These are phyloP conservation scores for Colletotrichum godetiae DNA, from an alignment of 2,329 filamentous ascomycete species.

Conservation along the genomic window DNA sequence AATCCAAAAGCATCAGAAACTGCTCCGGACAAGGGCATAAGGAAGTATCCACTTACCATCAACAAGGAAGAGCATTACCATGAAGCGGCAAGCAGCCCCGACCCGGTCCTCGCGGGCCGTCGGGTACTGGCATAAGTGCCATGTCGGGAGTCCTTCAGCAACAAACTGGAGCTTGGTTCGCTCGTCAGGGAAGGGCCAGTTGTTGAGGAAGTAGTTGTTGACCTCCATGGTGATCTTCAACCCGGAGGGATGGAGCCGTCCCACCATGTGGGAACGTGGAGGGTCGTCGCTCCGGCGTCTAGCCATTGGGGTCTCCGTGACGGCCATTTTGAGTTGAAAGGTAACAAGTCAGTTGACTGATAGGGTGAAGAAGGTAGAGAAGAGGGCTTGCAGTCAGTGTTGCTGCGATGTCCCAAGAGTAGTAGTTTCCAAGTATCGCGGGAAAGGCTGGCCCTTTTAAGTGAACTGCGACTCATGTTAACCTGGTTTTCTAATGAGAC, in stretches of 20 bases:
- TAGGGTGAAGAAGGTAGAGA: no score
- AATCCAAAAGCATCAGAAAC: no score
- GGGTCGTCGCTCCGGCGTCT: not conserved
- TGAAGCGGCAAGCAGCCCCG: not conserved
- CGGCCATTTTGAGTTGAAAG: no score
- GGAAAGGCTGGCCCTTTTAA: no score
- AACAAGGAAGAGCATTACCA: slow-evolving; percentile 7
- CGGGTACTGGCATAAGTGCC: slow-evolving; percentile 12
- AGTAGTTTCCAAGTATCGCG: no score
- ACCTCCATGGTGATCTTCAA: not conserved
- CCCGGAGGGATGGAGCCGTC: not conserved
- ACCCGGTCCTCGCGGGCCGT: not conserved
- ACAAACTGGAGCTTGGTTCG: slow-evolving; percentile 2
- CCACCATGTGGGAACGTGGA: not conserved
- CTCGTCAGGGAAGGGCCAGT: slow-evolving; percentile 9
- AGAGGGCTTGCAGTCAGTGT: no score
- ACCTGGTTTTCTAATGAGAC: no score
- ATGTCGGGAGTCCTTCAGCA: slow-evolving; percentile 3
- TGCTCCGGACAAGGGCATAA: no score
- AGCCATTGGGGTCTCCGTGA: no score
- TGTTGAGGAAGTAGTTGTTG: slow-evolving; percentile 14
- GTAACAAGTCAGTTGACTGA: no score
- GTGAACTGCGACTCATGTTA: no score
- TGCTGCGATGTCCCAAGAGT: no score
- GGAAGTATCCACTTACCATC: slow-evolving; percentile 1